Base-by-base conservation (phyloP, 208 protist genomes). In the Trypanosoma caninum region DNA sequence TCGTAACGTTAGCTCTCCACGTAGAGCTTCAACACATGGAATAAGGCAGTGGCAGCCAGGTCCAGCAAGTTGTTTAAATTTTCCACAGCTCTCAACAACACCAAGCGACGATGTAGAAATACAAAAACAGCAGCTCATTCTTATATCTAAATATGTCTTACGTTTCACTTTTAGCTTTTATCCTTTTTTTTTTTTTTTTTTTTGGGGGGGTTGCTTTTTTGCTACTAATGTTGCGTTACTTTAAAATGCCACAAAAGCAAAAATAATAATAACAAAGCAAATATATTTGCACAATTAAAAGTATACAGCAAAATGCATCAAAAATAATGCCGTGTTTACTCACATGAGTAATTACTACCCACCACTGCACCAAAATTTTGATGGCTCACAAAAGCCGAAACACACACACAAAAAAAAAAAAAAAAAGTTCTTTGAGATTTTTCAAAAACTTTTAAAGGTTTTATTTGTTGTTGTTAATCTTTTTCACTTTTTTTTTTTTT, bases 21-120 rank as follows among this genome's bases (percentile, higher is more conserved):
- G 78, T 10, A 87, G 20, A 16, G 41, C 61, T 37, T 80, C 59
- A 38, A 74, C 54, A 56, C 72, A 89, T 8, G 79, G 79, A 20
- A 74, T 35, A n/a, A 86, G 16, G 70, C 76, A 88, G 37, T 66
- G 40, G 52, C 76, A 87, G 35, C 87, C 87, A 5, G 87, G 79
- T 0, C 71, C 31, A 4, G 65, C 73, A 14, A 66, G 62, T 20
- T 46, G 54, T 20, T 70, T 68, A 45, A 86, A 89, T 56, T 79
- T 89, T 16, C 85, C 82, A 40, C 72, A 87, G 55, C 69, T 76
- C 66, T 92, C 81, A 14, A 89, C 54, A 27, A 92, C 65, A 31
- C 77, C 82, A 27, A 92, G 55, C 18, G 63, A n/a, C n/a, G 65
- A 69, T 10, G 79, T 81, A 18, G 68, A 81, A 18, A 89, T 58